A percentile compares a stretch with the other conserved stretches of the same genome.
Conservation (phyloP, 345 rosid genomes). For the Firmiana major region DNA sequence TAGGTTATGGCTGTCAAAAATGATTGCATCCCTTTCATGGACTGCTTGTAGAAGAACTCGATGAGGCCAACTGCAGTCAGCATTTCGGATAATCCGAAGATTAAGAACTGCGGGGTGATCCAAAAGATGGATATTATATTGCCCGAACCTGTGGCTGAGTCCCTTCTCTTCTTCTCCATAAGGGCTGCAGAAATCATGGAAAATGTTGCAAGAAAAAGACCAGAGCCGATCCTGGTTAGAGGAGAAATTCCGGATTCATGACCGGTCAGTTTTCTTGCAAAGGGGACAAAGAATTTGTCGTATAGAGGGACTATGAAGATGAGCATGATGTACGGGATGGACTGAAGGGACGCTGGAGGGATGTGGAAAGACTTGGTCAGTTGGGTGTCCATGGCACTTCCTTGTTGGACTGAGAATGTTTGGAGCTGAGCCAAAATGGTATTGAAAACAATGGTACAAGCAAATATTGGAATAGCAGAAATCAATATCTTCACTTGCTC, state of each 20-base stretch:
- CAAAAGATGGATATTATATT: slow-evolving; percentile 69
- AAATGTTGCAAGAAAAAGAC: slow-evolving; percentile 79
- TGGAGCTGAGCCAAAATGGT: slow-evolving; percentile 96
- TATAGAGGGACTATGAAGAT: slow-evolving; percentile 77
- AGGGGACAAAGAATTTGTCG: slow-evolving; percentile 68
- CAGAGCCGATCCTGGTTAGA: slow-evolving; percentile 66
- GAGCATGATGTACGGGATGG: slow-evolving; percentile 91
- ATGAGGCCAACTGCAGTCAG: slow-evolving; percentile 93
- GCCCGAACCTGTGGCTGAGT: slow-evolving; percentile 36
- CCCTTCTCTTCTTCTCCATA: slow-evolving; percentile 81
- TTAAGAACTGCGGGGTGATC: slow-evolving; percentile 90
- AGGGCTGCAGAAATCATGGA: slow-evolving; percentile 94
- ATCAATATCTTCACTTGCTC: slow-evolving; percentile 81
- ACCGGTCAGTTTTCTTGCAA: slow-evolving; percentile 64
- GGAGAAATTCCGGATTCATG: slow-evolving; percentile 82
- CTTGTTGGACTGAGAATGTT: slow-evolving; percentile 96
- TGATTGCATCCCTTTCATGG: slow-evolving; percentile 80
- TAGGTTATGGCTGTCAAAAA: slow-evolving; percentile 82
- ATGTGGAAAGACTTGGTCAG: slow-evolving; percentile 65
- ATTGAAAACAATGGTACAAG: slow-evolving; percentile 91
- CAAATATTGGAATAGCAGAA: slow-evolving; percentile 78
- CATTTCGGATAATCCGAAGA: slow-evolving; percentile 94
- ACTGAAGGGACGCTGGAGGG: slow-evolving; percentile 98
- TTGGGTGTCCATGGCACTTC: slow-evolving; percentile 70
- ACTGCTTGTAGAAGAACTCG: slow-evolving; percentile 95